A percentile compares a stretch with the other conserved stretches of the same genome.
phyloP scores from a whole-genome alignment of 176 grass and related monocot genomes.

The Zea luxurians region DNA sequence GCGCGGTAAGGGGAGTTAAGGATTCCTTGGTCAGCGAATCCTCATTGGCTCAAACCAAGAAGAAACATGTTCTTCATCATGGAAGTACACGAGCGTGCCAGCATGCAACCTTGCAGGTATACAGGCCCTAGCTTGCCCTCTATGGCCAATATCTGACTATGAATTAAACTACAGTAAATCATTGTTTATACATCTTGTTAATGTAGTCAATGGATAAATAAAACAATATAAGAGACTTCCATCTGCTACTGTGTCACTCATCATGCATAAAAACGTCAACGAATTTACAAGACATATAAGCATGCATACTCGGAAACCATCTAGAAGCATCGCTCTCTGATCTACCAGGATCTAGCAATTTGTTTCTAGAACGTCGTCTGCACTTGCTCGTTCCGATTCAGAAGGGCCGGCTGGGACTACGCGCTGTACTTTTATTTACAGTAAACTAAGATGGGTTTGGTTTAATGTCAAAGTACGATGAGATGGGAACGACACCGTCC shows the following conservation, averaged over 20 bases:
- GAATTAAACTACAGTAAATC: not conserved
- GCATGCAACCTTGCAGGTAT: slow-evolving; percentile 19
- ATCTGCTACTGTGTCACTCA: not conserved
- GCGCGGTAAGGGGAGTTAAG: too few relatives aligned
- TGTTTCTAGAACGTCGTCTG: not conserved
- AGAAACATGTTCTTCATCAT: not conserved
- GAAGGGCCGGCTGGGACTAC: not conserved
- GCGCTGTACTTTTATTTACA: not conserved
- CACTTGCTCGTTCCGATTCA: slow-evolving; percentile 12
- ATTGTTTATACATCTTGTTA: not conserved
- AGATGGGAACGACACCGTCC: too few relatives aligned
- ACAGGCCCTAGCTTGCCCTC: not conserved
- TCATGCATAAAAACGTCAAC: slow-evolving; percentile 33
- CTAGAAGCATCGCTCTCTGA: slow-evolving; percentile 12
- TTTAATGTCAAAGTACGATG: too few relatives aligned
- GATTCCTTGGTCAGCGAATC: slow-evolving; percentile 15
- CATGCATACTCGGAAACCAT: slow-evolving; percentile 5
- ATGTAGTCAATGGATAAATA: slow-evolving; percentile 20
- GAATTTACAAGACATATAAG: not conserved
- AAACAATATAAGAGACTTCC: not conserved
- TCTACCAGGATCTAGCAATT: not conserved
- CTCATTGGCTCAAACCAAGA: slow-evolving; percentile 23
- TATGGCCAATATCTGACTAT: not conserved
- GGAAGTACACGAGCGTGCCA: slow-evolving; percentile 7
- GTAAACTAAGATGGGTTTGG: not conserved